Percentiles rank a stretch among this genome's conserved stretches.
Conservation (phyloP, 2,329 filamentous ascomycete genomes). For the Colletotrichum eremochloae region DNA sequence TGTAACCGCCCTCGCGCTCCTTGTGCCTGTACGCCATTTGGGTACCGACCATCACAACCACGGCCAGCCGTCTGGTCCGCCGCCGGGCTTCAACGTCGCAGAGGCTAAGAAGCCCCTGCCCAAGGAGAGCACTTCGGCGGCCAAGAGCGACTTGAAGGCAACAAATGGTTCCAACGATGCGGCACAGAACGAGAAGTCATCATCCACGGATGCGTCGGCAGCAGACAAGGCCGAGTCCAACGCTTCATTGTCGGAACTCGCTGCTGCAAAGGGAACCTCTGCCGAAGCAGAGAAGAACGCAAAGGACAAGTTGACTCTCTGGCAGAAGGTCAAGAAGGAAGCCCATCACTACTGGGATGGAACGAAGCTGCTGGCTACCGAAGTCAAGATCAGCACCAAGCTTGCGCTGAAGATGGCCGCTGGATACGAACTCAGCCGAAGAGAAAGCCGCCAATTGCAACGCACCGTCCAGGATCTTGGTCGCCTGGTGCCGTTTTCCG, state of each 20-base stretch:
- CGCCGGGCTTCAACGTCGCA: conserved; percentile 91
- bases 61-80: conserved; percentile 71
- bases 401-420: conserved; percentile 97
- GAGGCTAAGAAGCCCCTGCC: conserved; percentile 87
- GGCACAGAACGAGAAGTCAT: conserved; percentile 42
- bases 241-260: conserved; percentile 70
- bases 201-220: conserved; percentile 48
- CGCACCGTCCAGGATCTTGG: conserved; percentile 94
- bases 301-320: conserved; percentile 87
- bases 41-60: conserved; percentile 71
- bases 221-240: conserved; percentile 55
- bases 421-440: conserved; percentile 93
- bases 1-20: conserved; percentile 66
- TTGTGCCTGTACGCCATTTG: conserved; percentile 69
- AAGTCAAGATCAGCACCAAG: conserved; percentile 92
- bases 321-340: conserved; percentile 96
- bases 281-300: conserved; percentile 72
- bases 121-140: conserved; percentile 61
- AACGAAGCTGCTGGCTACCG: conserved; percentile 91
- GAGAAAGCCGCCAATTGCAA: conserved; percentile 92
- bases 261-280: conserved; percentile 72
- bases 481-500: conserved; percentile 93
- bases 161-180: conserved; percentile 45
- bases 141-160: conserved; percentile 53
- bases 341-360: conserved; percentile 97